phyloP scores from a whole-genome alignment of 1,284 basidiomycete genomes.

The Ceratobasidium theobromae region DNA sequence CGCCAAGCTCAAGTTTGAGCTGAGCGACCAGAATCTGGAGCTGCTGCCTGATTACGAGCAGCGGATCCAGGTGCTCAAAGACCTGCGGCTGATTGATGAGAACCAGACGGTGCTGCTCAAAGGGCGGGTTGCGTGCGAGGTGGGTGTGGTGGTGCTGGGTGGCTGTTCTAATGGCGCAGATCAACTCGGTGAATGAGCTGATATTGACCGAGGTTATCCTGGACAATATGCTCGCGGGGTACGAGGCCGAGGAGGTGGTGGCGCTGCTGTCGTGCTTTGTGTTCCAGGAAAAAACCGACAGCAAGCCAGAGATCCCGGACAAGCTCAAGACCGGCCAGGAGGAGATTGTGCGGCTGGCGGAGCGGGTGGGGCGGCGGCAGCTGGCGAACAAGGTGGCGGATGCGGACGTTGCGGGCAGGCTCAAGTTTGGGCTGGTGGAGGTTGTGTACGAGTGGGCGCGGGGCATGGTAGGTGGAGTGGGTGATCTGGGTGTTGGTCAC shows the following conservation, averaged over 20 bases:
- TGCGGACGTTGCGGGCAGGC: conserved; percentile 69
- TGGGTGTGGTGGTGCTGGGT: conserved; percentile 41
- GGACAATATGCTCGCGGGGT: conserved; percentile 88
- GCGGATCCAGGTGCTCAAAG: conserved; percentile 86
- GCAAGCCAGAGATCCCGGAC: conserved; percentile 76
- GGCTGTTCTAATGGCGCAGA: conserved; percentile 51
- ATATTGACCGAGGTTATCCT: conserved; percentile 96
- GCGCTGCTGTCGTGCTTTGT: conserved; percentile 95
- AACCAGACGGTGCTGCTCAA: conserved; percentile 94
- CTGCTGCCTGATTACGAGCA: conserved; percentile 97
- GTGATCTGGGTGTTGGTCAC: neutral
- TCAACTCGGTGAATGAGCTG: conserved; percentile 96
- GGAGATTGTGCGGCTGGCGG: conserved; percentile 78
- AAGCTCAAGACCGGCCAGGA: conserved; percentile 79
- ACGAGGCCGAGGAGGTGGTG: conserved; percentile 95
- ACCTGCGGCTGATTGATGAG: conserved; percentile 89
- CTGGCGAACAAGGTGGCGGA: conserved; percentile 74
- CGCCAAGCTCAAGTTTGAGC: conserved; percentile 69
- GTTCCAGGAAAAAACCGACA: conserved; percentile 95
- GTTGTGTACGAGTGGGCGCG: conserved; percentile 99
- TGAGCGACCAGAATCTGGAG: conserved; percentile 96
- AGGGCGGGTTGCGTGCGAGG: conserved; percentile 97
- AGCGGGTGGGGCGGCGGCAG: conserved; percentile 79
- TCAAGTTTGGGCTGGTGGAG: conserved; percentile 90
- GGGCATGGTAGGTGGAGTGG: conserved; percentile 71